Conservation (phyloP, 2,329 filamentous ascomycete species). For the Nigrospora osmanthi region DNA sequence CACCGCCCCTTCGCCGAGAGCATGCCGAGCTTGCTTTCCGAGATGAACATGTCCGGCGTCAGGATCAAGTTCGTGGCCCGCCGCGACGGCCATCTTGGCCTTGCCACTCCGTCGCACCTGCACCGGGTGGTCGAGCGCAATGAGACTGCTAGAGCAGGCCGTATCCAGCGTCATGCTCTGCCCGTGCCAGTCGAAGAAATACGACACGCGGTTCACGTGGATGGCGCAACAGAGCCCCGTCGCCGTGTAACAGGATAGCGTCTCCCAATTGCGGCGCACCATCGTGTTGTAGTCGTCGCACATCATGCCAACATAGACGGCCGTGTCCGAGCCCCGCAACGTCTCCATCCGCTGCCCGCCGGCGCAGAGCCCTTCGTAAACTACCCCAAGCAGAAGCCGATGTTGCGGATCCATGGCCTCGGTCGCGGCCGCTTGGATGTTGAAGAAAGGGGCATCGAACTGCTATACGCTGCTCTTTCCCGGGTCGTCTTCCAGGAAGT, state of each 20-base stretch:
- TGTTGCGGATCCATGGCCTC: neutral
- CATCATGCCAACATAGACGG: neutral
- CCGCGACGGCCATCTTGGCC: neutral
- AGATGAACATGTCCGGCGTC: constrained; percentile 18
- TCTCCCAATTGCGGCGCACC: neutral
- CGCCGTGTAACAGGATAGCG: neutral
- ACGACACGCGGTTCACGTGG: constrained; percentile 2
- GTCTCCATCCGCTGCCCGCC: neutral
- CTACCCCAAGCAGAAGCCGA: neutral
- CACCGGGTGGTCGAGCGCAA: constrained; percentile 1
- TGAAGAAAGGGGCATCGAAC: neutral
- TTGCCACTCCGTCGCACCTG: constrained; percentile 1
- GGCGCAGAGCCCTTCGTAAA: neutral
- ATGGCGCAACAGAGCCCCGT: constrained; percentile 1
- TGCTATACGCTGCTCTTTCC: constrained; percentile 6
- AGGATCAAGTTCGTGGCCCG: constrained; percentile 1
- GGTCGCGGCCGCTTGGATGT: neutral
- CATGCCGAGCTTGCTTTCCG: constrained; percentile 12
- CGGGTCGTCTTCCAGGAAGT: constrained; percentile 16
- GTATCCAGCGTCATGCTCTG: constrained; percentile 4
- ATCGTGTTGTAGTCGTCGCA: neutral
- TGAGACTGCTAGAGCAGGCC: constrained; percentile 1
- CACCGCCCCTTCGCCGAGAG: constrained; percentile 16
- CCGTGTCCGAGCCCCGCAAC: neutral
- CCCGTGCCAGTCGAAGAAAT: constrained; percentile 4